Base-by-base conservation (phyloP, 176 grass and related monocot species). In the Pharus latifolius region DNA sequence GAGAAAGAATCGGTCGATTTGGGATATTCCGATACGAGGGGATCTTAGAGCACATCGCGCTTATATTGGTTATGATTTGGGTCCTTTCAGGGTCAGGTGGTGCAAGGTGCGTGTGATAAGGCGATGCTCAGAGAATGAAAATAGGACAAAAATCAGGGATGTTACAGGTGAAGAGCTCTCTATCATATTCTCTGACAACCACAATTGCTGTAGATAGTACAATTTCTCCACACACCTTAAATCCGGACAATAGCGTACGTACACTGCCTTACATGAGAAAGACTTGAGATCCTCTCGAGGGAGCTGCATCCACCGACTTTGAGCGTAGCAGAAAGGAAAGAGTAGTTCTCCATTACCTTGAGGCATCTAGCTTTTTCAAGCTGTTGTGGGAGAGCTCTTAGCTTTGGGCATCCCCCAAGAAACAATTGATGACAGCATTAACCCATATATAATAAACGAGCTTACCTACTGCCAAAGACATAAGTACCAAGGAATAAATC, bases 301-400 rank as follows among this genome's bases (percentile, higher is more conserved):
- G 9, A 1, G 33, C 22, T 26, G 30, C 65, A 70, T 3, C 3
- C 0, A 0, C 0, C 0, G 2, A 82, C 54, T 13, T 8, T 0
- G 14, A 81, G 75, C 20, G 2, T 0, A 5, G 33, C 38, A 46
- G 60, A 48, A 1, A 87, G 31, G 29, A 42, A 63, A 0, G 7
- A 33, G 2, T 82, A 34, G 45, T 87, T 60, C 7, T 61, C 74
- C 8, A 87, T 58, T 50, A 42, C 67, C 17, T 56, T 78, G 14
- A 87, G 38, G 22, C 11, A 65, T 10, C 35, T 1, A 15, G 43
- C 25, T 10, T 76, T 18, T 14, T 18, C 41, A 20, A 85, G 26
- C 14, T 29, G 32, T n/a, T 50, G 35, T 22, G 58, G 82, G 20
- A 79, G 49, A 60, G 38, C 75, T 49, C 22, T 79, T 6, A 85